A percentile compares a stretch with the other conserved stretches of the same genome.
These are phyloP conservation scores for Eutrema japonicum DNA, from an alignment of 345 rosid species.

Conservation along the genomic window DNA sequence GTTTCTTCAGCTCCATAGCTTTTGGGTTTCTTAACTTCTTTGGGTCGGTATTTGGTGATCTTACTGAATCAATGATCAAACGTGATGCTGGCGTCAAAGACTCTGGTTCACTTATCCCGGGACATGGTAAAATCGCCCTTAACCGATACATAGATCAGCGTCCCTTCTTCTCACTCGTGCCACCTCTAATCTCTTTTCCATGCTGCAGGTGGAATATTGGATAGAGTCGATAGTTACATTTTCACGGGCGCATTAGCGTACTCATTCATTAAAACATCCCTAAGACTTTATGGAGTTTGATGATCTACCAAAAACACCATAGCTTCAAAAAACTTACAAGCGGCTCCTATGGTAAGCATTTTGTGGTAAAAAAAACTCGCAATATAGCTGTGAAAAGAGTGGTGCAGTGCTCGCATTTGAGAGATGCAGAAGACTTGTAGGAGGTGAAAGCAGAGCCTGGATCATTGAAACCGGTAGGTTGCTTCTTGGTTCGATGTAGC, in stretches of 20 bases:
- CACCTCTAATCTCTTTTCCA: slow-evolving; percentile 10
- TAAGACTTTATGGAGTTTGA: slow-evolving; percentile 81
- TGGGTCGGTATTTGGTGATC: slow-evolving; percentile 94
- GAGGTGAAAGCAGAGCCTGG: slow-evolving; percentile 22
- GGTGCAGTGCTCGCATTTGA: slow-evolving; percentile 20
- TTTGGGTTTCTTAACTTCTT: slow-evolving; percentile 83
- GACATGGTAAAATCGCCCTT: slow-evolving; percentile 62
- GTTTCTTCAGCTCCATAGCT: slow-evolving; percentile 66
- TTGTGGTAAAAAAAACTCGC: too few species aligned
- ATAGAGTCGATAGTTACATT: slow-evolving; percentile 88
- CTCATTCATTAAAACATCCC: slow-evolving; percentile 72
- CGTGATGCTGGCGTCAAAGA: slow-evolving; percentile 98
- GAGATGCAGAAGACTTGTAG: slow-evolving; percentile 11
- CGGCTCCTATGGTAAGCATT: neutral
- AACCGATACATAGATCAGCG: neutral
- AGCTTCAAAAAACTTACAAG: slow-evolving; percentile 15
- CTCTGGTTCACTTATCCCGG: slow-evolving; percentile 95
- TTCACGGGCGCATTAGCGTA: slow-evolving; percentile 94
- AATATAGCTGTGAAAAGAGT: neutral
- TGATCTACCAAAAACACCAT: slow-evolving; percentile 1
- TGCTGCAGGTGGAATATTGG: slow-evolving; percentile 80
- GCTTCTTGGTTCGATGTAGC: slow-evolving; percentile 15
- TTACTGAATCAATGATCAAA: slow-evolving; percentile 93
- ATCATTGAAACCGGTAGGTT: slow-evolving; percentile 10
- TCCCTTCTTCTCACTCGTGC: neutral